Evolutionary conservation across 345 rosid genomes (phyloP).

Genomic region (Citrus sp.): DNA sequence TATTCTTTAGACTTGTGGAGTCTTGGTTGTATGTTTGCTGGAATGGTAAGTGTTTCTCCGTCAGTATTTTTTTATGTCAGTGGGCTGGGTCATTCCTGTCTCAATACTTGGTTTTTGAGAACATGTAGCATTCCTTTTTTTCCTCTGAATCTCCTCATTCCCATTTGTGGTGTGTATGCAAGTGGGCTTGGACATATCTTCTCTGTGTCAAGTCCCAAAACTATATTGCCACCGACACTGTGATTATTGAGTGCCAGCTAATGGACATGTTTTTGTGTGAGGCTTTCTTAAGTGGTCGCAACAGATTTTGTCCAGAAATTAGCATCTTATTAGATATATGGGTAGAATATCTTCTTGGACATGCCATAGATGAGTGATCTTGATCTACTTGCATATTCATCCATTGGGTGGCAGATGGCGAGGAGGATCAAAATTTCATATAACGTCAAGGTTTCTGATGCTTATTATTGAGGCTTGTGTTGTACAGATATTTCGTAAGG

Average conservation of each 20-base stretch:
- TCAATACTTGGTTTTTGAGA: background rate
- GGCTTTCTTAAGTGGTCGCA: background rate
- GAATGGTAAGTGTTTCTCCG: slow-evolving; percentile 64
- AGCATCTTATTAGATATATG: slow-evolving; percentile 5
- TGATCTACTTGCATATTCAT: slow-evolving; percentile 30
- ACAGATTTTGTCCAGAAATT: background rate
- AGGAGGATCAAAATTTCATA: slow-evolving; percentile 25
- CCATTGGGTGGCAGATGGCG: slow-evolving; percentile 23
- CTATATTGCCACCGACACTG: background rate
- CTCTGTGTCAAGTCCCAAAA: background rate
- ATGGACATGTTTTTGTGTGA: background rate
- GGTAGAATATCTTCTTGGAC: slow-evolving; percentile 11
- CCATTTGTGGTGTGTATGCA: slow-evolving; percentile 21
- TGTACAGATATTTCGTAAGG: slow-evolving; percentile 93
- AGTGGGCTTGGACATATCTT: slow-evolving; percentile 10
- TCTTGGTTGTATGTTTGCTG: slow-evolving; percentile 99
- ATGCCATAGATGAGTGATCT: slow-evolving; percentile 18
- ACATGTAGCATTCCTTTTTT: background rate
- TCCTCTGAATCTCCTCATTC: slow-evolving; percentile 12
- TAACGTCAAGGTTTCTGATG: slow-evolving; percentile 16
- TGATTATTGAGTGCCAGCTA: background rate
- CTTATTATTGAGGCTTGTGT: slow-evolving; percentile 33
- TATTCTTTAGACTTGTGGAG: slow-evolving; percentile 98
- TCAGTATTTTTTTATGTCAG: background rate
- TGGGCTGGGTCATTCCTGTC: background rate